Evolutionary conservation across 768 basidiomycete species (phyloP).

Genomic region (Dentipellis fragilis): DNA sequence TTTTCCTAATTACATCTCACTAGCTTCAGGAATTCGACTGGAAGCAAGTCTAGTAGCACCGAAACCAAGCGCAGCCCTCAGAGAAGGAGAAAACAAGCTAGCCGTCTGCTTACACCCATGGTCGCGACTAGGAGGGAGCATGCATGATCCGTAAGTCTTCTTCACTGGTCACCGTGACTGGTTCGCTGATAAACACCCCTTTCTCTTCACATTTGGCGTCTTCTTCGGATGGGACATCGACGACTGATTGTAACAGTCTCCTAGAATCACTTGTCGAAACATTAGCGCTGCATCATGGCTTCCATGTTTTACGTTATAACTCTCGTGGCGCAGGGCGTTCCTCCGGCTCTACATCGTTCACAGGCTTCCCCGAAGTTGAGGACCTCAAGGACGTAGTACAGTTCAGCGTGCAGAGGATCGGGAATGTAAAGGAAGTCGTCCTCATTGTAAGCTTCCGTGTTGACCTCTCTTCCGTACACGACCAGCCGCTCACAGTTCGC

Average conservation of each 20-base stretch:
- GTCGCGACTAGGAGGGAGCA: conserved; percentile 75
- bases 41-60: background rate
- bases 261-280: conserved; percentile 29
- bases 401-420: conserved; percentile 37
- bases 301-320: conserved; percentile 63
- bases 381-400: conserved; percentile 57
- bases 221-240: no score
- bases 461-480: background rate
- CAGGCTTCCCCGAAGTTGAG: conserved; percentile 57
- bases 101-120: conserved; percentile 77
- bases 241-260: conserved; percentile 27
- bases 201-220: no score
- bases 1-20: background rate
- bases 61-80: background rate
- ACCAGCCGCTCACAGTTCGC: no score
- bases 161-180: background rate
- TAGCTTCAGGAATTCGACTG: background rate
- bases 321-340: conserved; percentile 71
- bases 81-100: conserved; percentile 17
- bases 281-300: conserved; percentile 34
- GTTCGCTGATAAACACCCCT: background rate
- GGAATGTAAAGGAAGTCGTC: conserved; percentile 38
- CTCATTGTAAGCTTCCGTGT: conserved; percentile 41
- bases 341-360: conserved; percentile 63
- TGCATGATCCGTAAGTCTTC: conserved; percentile 61